These are phyloP conservation scores for Gastrolobium bilobum DNA, from an alignment of 306 rosid species.

Conservation along the genomic window DNA sequence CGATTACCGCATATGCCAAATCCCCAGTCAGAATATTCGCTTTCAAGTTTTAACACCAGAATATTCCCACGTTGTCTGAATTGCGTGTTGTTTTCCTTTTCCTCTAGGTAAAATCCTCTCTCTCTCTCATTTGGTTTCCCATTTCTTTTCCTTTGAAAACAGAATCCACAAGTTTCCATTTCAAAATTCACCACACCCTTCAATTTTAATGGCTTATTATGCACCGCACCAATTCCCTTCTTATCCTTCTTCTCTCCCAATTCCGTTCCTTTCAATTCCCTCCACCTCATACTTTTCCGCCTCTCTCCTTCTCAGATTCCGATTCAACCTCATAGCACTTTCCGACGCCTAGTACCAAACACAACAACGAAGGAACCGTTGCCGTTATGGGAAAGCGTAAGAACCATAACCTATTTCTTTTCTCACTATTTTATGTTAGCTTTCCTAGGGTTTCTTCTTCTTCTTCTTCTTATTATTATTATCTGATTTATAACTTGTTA, in stretches of 20 bases:
- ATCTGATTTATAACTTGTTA: neutral
- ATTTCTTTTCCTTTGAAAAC: neutral
- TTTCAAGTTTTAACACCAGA: neutral
- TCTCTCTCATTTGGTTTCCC: too few species aligned
- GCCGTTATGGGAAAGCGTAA: slow-evolving; percentile 83
- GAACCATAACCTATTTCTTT: slow-evolving; percentile 35
- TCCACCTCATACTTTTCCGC: slow-evolving; percentile 49
- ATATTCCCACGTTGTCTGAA: neutral
- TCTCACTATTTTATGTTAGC: neutral
- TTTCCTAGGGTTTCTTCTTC: slow-evolving; percentile 9
- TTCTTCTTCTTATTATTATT: neutral
- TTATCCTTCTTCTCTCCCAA: slow-evolving; percentile 32
- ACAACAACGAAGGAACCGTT: slow-evolving; percentile 39
- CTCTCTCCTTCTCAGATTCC: slow-evolving; percentile 54
- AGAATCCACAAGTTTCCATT: neutral
- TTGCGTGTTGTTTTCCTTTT: neutral
- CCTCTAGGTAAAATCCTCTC: neutral
- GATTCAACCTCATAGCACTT: slow-evolving; percentile 50
- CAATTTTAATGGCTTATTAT: slow-evolving; percentile 72
- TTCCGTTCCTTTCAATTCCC: slow-evolving; percentile 54
- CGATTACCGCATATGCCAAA: slow-evolving; percentile 61
- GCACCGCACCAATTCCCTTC: slow-evolving; percentile 40
- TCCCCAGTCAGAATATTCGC: slow-evolving; percentile 52
- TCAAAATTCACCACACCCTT: neutral
- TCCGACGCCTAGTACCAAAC: slow-evolving; percentile 38